Evolutionary conservation across 495 filamentous ascomycete genomes (phyloP).

Genomic region (Hypoxylon lenormandii): DNA sequence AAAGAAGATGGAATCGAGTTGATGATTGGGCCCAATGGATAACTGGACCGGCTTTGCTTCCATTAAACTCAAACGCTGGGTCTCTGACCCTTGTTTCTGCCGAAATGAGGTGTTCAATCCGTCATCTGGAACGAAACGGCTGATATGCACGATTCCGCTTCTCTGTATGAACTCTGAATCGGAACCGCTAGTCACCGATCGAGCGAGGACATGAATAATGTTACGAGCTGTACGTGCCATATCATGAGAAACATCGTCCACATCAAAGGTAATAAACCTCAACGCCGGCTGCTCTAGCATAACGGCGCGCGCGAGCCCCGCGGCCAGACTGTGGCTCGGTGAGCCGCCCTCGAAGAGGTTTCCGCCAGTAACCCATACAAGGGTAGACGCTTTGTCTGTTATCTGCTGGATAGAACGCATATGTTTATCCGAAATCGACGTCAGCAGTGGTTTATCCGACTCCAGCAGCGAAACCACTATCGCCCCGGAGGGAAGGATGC

Average conservation of each 20-base stretch:
- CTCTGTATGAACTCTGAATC: no score
- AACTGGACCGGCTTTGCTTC: conserved; percentile 19
- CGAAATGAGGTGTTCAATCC: conserved; percentile 43
- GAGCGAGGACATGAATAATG: no score
- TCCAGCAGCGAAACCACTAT: no score
- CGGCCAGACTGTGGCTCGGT: conserved; percentile 46
- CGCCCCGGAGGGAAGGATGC: no score
- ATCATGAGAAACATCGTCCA: conserved; percentile 22
- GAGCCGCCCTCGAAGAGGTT: conserved; percentile 33
- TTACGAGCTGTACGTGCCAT: no score
- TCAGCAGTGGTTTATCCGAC: no score
- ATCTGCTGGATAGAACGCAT: conserved; percentile 39
- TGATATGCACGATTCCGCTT: conserved; percentile 11
- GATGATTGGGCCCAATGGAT: neutral
- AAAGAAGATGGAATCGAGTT: conserved; percentile 9
- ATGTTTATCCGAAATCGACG: no score
- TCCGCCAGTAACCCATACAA: conserved; percentile 52
- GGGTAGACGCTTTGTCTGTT: conserved; percentile 44
- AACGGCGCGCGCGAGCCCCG: conserved; percentile 52
- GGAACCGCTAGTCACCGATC: no score
- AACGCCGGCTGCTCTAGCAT: conserved; percentile 54
- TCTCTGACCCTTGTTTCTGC: conserved; percentile 20
- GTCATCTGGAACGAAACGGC: conserved; percentile 44
- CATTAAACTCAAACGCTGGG: conserved; percentile 21
- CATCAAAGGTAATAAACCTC: conserved; percentile 47